A percentile compares a stretch with the other conserved stretches of the same genome.
These are phyloP conservation scores for Trametes polyzona DNA, from an alignment of 1,284 basidiomycete genomes.

Conservation along the genomic window DNA sequence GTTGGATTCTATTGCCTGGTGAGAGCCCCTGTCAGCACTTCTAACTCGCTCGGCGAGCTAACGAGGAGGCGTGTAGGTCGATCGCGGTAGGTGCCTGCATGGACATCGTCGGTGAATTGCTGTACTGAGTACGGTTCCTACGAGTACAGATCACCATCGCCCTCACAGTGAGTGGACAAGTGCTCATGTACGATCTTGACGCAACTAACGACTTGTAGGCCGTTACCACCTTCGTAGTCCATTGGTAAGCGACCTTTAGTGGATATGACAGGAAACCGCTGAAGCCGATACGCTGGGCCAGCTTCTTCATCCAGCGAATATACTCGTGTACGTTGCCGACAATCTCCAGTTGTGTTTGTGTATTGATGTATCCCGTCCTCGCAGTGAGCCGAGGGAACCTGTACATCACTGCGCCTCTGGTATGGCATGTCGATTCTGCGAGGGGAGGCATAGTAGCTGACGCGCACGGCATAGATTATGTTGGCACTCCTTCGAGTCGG, in stretches of 20 bases:
- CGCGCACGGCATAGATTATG: background rate
- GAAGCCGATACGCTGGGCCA: background rate
- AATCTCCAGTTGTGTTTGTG: no score
- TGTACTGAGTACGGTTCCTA: no score
- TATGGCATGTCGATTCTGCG: background rate
- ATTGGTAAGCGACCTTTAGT: constrained; percentile 2
- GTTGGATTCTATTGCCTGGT: constrained; percentile 22
- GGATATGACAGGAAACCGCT: background rate
- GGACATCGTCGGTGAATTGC: no score
- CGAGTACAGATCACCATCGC: constrained; percentile 23
- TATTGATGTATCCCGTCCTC: background rate
- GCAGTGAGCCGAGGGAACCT: constrained; percentile 21
- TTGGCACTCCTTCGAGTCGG: constrained; percentile 20
- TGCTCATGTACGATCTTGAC: no score
- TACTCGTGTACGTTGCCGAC: constrained; percentile 1
- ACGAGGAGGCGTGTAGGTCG: constrained; percentile 2
- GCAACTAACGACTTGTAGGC: constrained; percentile 7
- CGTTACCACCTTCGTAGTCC: constrained; percentile 20
- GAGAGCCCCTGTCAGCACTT: background rate
- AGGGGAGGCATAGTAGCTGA: background rate
- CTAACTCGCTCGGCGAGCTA: background rate
- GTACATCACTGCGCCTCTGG: constrained; percentile 18
- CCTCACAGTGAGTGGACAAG: constrained; percentile 12
- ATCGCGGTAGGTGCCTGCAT: constrained; percentile 13
- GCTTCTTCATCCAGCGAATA: constrained; percentile 24